Evolutionary conservation across 495 filamentous ascomycete genomes (phyloP).

Genomic region (Pseudevernia furfuracea): DNA sequence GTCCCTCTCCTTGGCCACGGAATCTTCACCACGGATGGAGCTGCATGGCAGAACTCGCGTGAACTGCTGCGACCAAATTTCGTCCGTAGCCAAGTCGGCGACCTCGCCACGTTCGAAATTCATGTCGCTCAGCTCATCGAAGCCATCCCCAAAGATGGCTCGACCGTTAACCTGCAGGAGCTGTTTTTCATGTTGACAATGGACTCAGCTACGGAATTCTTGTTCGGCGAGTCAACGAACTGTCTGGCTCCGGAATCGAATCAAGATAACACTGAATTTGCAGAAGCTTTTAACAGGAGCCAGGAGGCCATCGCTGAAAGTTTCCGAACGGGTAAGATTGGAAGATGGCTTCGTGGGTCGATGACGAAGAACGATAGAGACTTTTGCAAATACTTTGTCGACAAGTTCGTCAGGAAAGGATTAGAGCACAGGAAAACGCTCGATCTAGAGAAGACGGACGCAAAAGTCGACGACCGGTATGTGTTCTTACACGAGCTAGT

Average conservation of each 20-base stretch:
- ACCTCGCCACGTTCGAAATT: slow-evolving; percentile 45
- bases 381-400: slow-evolving; percentile 41
- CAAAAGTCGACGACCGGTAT: slow-evolving; percentile 35
- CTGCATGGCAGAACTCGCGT: slow-evolving; percentile 54
- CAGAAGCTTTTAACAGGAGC: slow-evolving; percentile 39
- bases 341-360: slow-evolving; percentile 36
- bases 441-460: slow-evolving; percentile 21
- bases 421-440: slow-evolving; percentile 31
- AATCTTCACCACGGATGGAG: slow-evolving; percentile 67
- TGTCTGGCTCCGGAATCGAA: slow-evolving; percentile 31
- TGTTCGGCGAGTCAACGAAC: slow-evolving; percentile 51
- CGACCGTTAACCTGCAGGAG: slow-evolving; percentile 52
- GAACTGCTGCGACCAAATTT: slow-evolving; percentile 44
- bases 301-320: slow-evolving; percentile 36
- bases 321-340: slow-evolving; percentile 31
- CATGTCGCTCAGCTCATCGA: slow-evolving; percentile 51
- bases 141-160: slow-evolving; percentile 38
- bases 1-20: slow-evolving; percentile 48
- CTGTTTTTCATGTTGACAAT: slow-evolving; percentile 56
- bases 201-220: slow-evolving; percentile 61
- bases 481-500: slow-evolving; percentile 59
- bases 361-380: slow-evolving; percentile 36
- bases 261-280: slow-evolving; percentile 26
- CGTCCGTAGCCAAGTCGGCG: slow-evolving; percentile 31
- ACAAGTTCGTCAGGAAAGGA: slow-evolving; percentile 41